Percentiles rank a stretch among this genome's conserved stretches.
phyloP scores from a whole-genome alignment of 78 protist species.

The Monosiga brevicollis region DNA sequence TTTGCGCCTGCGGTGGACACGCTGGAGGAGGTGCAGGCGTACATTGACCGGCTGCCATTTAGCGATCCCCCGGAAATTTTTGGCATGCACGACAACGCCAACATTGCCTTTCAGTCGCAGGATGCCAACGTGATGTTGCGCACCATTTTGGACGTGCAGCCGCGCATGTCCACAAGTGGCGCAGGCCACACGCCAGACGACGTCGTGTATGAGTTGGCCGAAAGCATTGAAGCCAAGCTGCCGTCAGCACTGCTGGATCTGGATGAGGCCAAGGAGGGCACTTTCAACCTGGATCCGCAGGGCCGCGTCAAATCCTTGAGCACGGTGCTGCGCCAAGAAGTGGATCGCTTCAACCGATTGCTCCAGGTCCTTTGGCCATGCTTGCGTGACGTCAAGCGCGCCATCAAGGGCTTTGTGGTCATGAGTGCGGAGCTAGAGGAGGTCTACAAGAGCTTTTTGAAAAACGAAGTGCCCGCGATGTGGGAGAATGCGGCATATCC shows the following conservation, averaged over 20 bases:
- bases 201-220: not conserved
- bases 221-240: not conserved
- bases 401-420: constrained; percentile 58
- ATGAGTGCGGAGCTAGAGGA: constrained; percentile 59
- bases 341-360: constrained; percentile 52
- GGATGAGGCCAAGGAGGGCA: not conserved
- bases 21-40: not conserved
- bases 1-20: not conserved
- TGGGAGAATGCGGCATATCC: constrained; percentile 54
- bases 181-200: not conserved
- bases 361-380: constrained; percentile 11
- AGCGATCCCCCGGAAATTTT: constrained; percentile 54
- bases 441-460: constrained; percentile 34
- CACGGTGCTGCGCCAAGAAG: constrained; percentile 61
- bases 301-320: not conserved
- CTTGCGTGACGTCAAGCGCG: constrained; percentile 32
- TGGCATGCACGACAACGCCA: constrained; percentile 78
- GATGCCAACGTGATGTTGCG: constrained; percentile 38
- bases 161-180: constrained; percentile 1
- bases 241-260: not conserved
- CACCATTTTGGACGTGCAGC: constrained; percentile 44
- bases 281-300: not conserved
- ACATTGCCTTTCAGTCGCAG: constrained; percentile 13
- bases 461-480: constrained; percentile 34
- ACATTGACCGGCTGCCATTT: constrained; percentile 18